A percentile compares a stretch with the other conserved stretches of the same genome.
Evolutionary conservation across 108 stramenopile genomes (phyloP).

Genomic region (Cyclostephanos tholiformis): DNA sequence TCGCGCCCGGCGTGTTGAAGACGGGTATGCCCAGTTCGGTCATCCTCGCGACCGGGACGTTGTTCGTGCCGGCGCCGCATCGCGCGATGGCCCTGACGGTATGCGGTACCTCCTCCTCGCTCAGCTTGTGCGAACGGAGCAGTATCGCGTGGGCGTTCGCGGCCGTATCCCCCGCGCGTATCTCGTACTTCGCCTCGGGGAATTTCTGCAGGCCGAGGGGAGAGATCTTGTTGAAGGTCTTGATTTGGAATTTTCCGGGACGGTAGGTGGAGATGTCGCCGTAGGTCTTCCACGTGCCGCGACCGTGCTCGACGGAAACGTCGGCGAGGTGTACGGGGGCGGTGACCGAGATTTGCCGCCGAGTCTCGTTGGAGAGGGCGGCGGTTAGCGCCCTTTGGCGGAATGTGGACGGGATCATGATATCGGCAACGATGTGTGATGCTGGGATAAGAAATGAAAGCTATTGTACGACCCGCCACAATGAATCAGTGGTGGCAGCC

Average conservation of each 20-base stretch:
- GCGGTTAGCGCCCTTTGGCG: neutral
- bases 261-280: slow-evolving; percentile 75
- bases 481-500: too few species aligned
- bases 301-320: slow-evolving; percentile 80
- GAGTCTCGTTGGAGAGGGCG: neutral
- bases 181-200: slow-evolving; percentile 67
- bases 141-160: slow-evolving; percentile 86
- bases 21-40: slow-evolving; percentile 95
- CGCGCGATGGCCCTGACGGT: slow-evolving; percentile 91
- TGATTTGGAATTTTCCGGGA: slow-evolving; percentile 87
- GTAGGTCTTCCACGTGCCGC: slow-evolving; percentile 81
- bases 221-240: slow-evolving; percentile 93
- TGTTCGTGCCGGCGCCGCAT: slow-evolving; percentile 95
- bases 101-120: slow-evolving; percentile 82
- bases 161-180: slow-evolving; percentile 51
- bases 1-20: slow-evolving; percentile 97
- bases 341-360: slow-evolving; percentile 11
- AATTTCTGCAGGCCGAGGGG: slow-evolving; percentile 73
- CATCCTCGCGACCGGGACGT: slow-evolving; percentile 91
- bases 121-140: slow-evolving; percentile 86
- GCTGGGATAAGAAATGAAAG: too few species aligned
- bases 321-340: slow-evolving; percentile 42
- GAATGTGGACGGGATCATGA: slow-evolving; percentile 1
- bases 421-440: neutral
- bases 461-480: too few species aligned